These are phyloP conservation scores for Pseudozyma tsukubaensis DNA, from an alignment of 1,284 basidiomycete genomes.

Conservation along the genomic window DNA sequence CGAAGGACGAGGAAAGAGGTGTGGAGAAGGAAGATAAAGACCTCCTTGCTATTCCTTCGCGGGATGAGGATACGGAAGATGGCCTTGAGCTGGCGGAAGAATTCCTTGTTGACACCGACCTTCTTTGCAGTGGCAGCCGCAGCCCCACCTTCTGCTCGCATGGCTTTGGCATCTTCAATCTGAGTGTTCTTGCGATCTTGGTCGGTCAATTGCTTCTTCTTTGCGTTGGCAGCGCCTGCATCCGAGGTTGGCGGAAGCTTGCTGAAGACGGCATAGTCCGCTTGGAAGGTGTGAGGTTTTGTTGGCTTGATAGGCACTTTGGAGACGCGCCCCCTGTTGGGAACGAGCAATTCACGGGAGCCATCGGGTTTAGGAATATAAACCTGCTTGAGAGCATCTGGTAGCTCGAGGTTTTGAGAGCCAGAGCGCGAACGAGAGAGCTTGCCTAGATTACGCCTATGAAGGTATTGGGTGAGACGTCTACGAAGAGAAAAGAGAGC, in stretches of 20 bases:
- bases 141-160: conserved; percentile 57
- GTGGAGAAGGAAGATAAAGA: conserved; percentile 81
- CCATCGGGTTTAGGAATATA: conserved; percentile 58
- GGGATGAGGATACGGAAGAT: conserved; percentile 67
- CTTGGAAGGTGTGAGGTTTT: conserved; percentile 61
- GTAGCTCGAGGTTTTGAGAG: conserved; percentile 29
- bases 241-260: conserved; percentile 57
- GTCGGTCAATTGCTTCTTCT: conserved; percentile 31
- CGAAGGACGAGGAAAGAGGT: conserved; percentile 87
- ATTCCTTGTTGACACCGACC: conserved; percentile 77
- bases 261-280: conserved; percentile 62
- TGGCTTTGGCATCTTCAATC: conserved; percentile 56
- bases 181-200: conserved; percentile 37
- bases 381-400: conserved; percentile 61
- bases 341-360: conserved; percentile 62
- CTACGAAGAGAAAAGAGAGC: conserved; percentile 45
- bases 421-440: conserved; percentile 16
- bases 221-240: conserved; percentile 25
- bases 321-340: conserved; percentile 61
- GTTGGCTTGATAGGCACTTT: conserved; percentile 69
- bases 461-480: conserved; percentile 22
- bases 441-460: conserved; percentile 14
- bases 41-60: conserved; percentile 74
- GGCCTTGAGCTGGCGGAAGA: conserved; percentile 74
- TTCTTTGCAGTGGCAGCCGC: conserved; percentile 65